phyloP scores from a whole-genome alignment of 345 rosid genomes.

The Carallia pectinifolia region DNA sequence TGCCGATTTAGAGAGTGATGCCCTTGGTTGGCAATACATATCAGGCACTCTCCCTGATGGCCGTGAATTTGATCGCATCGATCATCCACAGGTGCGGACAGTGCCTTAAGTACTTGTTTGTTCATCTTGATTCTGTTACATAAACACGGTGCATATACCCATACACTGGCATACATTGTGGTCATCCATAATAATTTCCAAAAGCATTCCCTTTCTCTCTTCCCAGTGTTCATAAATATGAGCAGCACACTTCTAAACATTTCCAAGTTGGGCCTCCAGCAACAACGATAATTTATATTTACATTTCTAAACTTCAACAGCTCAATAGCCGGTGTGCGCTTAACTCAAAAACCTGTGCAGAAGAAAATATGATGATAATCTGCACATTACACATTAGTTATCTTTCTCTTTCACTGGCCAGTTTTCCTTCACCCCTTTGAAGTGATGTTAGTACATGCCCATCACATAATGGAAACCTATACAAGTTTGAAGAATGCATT shows the following conservation, averaged over 20 bases:
- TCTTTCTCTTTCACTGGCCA: background rate
- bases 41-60: conserved; percentile 95
- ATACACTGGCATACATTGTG: background rate
- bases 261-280: too few species aligned
- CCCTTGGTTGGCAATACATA: conserved; percentile 99
- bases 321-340: background rate
- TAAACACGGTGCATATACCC: background rate
- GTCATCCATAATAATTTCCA: background rate
- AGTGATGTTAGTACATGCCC: background rate
- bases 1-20: conserved; percentile 94
- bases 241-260: too few species aligned
- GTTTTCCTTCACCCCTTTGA: background rate
- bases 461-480: background rate
- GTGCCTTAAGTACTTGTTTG: background rate
- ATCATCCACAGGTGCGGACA: conserved; percentile 73
- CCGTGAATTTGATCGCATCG: conserved; percentile 83
- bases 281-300: too few species aligned
- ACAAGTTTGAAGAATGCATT: background rate
- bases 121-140: background rate
- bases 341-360: background rate
- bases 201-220: background rate
- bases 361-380: background rate
- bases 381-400: background rate
- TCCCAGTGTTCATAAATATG: too few species aligned
- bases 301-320: too few species aligned